Conservation (phyloP, 805 yeast species). For the Candida hungchunana region DNA sequence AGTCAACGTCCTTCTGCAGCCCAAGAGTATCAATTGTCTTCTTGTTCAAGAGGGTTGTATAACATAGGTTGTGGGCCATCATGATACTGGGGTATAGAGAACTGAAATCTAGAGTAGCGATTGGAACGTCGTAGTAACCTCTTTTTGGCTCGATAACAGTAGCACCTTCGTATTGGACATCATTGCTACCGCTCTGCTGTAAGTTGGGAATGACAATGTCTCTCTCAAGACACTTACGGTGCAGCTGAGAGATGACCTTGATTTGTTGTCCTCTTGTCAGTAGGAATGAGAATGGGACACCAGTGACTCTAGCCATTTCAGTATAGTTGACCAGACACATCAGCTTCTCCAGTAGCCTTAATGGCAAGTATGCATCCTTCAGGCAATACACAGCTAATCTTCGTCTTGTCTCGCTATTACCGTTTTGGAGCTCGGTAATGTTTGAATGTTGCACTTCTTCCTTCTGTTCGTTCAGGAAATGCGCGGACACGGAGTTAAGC, state of each 20-base stretch:
- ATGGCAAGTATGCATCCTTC: conserved; percentile 91
- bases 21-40: conserved; percentile 61
- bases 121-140: conserved; percentile 95
- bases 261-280: conserved; percentile 95
- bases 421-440: conserved; percentile 91
- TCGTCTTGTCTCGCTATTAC: conserved; percentile 87
- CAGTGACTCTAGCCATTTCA: conserved; percentile 99
- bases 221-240: conserved; percentile 84
- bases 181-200: conserved; percentile 69
- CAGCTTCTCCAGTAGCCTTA: conserved; percentile 81
- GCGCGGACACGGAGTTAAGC: conserved; percentile 90
- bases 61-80: conserved; percentile 98
- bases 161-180: conserved; percentile 97
- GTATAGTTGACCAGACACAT: conserved; percentile 97
- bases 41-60: conserved; percentile 78
- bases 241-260: conserved; percentile 92
- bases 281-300: conserved; percentile 91
- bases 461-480: conserved; percentile 90
- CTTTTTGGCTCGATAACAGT: conserved; percentile 95
- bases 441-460: conserved; percentile 98
- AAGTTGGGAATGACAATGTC: conserved; percentile 89
- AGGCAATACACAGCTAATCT: conserved; percentile 95
- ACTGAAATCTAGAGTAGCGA: conserved; percentile 96
- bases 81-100: conserved; percentile 96
- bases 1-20: conserved; percentile 69